Conservation (phyloP, 306 rosid species). For the Cucumis hystrix region DNA sequence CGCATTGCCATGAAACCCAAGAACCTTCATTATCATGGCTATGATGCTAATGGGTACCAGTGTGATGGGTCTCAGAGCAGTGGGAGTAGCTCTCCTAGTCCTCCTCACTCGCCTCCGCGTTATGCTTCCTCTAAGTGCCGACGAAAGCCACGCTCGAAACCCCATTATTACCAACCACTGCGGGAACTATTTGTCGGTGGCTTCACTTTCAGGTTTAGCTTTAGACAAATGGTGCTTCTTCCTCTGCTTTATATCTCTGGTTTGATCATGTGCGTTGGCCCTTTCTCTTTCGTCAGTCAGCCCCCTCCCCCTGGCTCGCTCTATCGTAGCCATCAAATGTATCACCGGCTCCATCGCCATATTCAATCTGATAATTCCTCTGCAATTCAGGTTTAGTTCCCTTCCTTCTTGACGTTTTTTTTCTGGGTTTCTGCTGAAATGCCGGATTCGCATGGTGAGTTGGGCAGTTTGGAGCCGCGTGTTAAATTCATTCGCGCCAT, state of each 20-base stretch:
- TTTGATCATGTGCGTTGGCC: slow-evolving; percentile 72
- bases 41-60: slow-evolving; percentile 22
- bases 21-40: slow-evolving; percentile 20
- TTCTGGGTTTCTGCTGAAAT: not conserved
- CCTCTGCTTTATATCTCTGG: slow-evolving; percentile 75
- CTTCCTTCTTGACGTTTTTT: not conserved
- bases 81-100: slow-evolving; percentile 67
- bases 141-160: slow-evolving; percentile 40
- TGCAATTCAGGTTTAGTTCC: slow-evolving; percentile 36
- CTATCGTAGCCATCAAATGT: slow-evolving; percentile 61
- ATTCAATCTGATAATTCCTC: slow-evolving; percentile 66
- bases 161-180: slow-evolving; percentile 13
- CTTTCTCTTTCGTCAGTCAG: slow-evolving; percentile 57
- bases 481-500: not conserved
- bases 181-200: slow-evolving; percentile 33
- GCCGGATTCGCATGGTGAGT: not conserved
- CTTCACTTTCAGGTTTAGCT: slow-evolving; percentile 42
- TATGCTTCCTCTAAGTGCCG: slow-evolving; percentile 36
- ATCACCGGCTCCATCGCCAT: slow-evolving; percentile 42
- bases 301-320: slow-evolving; percentile 73
- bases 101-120: slow-evolving; percentile 75
- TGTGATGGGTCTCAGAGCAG: slow-evolving; percentile 25
- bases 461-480: not conserved
- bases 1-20: slow-evolving; percentile 46
- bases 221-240: slow-evolving; percentile 58